Base-by-base conservation (phyloP, 768 basidiomycete species). In the Psilocybe tampanensis region DNA sequence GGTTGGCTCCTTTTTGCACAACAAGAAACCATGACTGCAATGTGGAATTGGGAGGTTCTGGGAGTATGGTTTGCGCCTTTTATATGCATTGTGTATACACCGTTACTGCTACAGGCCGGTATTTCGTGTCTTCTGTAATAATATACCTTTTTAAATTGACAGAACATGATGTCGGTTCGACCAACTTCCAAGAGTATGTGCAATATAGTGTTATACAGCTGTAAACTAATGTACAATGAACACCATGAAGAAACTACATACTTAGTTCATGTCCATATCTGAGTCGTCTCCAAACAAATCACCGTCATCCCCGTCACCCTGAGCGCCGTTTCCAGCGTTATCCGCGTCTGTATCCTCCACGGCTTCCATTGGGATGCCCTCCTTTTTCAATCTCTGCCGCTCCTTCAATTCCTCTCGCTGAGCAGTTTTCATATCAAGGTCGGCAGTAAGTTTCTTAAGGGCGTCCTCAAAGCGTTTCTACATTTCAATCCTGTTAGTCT, bases 391-490 rank as follows among this genome's bases (percentile, higher is more conserved):
- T 43, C 88, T 80, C 63, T 86, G 86, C 65, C 86, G 80, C 72
- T 93, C 91, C 64, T 85, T 86, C 69, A 94, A 73, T 64, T 89
- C 90, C 61, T 94, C 92, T 54, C 88, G 80, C 67, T 94, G 92
- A 0, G 81, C 81, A 9, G 81, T 74, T 68, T 95, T 95, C 82
- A 88, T 86, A 61, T 95, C 94, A 26, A 95, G 76, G 68, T 97
- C 94, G 33, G 86, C 83, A 11, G 86, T 83, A 47, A 97, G 79
- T 72, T 96, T 97, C 77, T 88, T 92, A 65, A 95, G 72, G 17
- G 91, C 89, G 68, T 96, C 95, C 69, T 95, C 93, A 72, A 96
- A 95, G 33, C 94, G 94, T 83, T 89, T 90, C 89, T 95, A 49
- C 26, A 56, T 39, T 19, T 34, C 34, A 6, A 48, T 57, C 23